These are phyloP conservation scores for Simplicillium sp. DNA, from an alignment of 2,329 filamentous ascomycete genomes.

Conservation along the genomic window DNA sequence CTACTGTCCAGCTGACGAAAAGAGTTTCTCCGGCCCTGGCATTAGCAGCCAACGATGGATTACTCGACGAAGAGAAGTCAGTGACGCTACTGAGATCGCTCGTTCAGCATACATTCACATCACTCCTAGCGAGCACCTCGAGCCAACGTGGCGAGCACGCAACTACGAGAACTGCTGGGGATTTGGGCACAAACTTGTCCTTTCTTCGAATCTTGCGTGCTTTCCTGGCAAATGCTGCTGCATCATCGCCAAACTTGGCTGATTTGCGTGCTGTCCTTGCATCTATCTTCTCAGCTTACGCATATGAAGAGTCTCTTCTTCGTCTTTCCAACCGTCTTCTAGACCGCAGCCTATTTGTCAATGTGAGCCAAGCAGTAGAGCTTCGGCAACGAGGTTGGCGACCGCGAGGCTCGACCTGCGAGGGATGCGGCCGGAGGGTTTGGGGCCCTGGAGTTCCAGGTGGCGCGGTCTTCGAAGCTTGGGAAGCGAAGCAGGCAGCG, in stretches of 20 bases:
- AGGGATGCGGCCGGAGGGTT: conserved; percentile 69
- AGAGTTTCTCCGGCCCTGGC: conserved; percentile 49
- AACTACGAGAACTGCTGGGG: conserved; percentile 24
- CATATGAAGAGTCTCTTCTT: conserved; percentile 87
- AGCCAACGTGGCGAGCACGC: conserved; percentile 23
- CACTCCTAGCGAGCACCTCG: conserved; percentile 70
- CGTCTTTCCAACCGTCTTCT: conserved; percentile 76
- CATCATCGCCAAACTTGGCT: conserved; percentile 73
- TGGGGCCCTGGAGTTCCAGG: conserved; percentile 81
- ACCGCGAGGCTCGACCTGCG: conserved; percentile 76
- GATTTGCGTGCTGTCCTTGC: conserved; percentile 77
- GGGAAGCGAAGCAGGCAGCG: conserved; percentile 54
- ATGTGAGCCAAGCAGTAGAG: conserved; percentile 64
- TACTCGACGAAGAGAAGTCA: conserved; percentile 50
- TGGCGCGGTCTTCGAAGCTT: conserved; percentile 67
- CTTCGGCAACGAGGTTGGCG: conserved; percentile 83
- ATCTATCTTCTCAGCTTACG: conserved; percentile 90
- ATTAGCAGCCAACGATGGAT: conserved; percentile 15
- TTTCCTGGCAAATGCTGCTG: conserved; percentile 76
- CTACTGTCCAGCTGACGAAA: conserved; percentile 53
- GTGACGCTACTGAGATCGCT: conserved; percentile 61
- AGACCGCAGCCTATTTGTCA: conserved; percentile 79
- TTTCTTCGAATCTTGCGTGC: conserved; percentile 84
- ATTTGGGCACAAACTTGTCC: conserved; percentile 50
- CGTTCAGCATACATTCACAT: conserved; percentile 86